Evolutionary conservation across 345 rosid genomes (phyloP).

Genomic region (Populus simonii): DNA sequence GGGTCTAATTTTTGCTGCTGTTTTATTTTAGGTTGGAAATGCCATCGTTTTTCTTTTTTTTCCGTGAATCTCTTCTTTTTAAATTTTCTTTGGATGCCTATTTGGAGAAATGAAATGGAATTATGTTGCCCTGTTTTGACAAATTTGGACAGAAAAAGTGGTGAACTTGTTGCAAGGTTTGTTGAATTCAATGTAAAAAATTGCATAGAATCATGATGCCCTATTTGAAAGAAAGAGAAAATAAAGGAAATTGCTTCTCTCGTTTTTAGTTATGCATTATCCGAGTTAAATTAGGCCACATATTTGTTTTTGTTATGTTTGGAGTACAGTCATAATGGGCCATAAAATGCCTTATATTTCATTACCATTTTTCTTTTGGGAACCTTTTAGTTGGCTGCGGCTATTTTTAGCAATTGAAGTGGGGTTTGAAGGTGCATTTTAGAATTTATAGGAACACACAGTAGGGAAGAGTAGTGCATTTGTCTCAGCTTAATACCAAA

Average conservation of each 20-base stretch:
- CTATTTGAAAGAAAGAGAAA: neutral
- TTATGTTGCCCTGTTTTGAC: neutral
- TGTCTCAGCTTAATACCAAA: neutral
- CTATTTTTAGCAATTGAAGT: slow-evolving; percentile 10
- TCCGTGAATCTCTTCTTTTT: neutral
- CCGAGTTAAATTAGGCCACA: too few species aligned
- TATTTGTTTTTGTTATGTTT: neutral
- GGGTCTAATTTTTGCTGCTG: neutral
- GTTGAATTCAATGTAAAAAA: neutral
- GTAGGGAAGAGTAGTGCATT: neutral
- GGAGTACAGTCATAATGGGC: neutral
- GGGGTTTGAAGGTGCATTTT: slow-evolving; percentile 1
- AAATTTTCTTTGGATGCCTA: neutral
- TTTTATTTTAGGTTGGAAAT: neutral
- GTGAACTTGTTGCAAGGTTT: neutral
- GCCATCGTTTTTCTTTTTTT: neutral
- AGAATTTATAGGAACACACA: neutral
- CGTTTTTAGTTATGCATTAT: neutral
- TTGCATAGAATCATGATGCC: neutral
- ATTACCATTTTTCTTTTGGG: neutral
- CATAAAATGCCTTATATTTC: neutral
- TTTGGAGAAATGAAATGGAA: neutral
- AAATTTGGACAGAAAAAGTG: neutral
- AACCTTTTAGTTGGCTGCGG: neutral
- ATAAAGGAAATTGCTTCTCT: neutral